Base-by-base conservation (phyloP, 202 grass and related monocot species). In the Miscanthus sacchariflorus region DNA sequence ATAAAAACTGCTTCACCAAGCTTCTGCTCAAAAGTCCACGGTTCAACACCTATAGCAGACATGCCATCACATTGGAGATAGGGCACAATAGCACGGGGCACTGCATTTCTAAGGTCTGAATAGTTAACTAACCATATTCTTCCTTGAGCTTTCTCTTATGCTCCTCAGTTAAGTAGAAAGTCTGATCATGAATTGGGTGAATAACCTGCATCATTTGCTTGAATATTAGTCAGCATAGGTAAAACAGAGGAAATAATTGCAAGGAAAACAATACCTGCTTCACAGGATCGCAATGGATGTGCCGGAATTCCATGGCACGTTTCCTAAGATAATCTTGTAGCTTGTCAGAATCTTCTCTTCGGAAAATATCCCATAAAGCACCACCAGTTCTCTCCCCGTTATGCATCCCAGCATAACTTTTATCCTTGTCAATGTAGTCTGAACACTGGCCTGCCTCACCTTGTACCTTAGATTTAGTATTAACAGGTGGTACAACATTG, bases 291-390 rank as follows among this genome's bases (percentile, higher is more conserved):
- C 95, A 95, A 33, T 85, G 1, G 39, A 83, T 19, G 52, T 98
- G 93, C 84, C 88, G 83, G 46, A 98, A 95, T 81, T 98, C 91
- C 4, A 48, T 66, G 14, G 77, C 77, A 83, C 95, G 91, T 23
- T 88, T 95, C 75, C 35, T 83, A 33, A 98, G 84, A 86, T 92
- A 98, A 43, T 92, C 90, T 64, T 83, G 88, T 61, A 95, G 38
- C 74, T 91, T 98, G 1, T 82, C 59, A 79, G 79, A 87, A 93
- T 98, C 95, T 74, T 93, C 88, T 87, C 91, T 95, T 28, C 88
- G 84, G 52, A 98, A 98, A 88, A 95, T 98, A 75, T 98, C 93
- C 93, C 93, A 98, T 33, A 93, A 88, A 23, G 93, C 93, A 45
- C 88, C 95, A 81, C 90, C 88, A 30, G 39, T 71, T 81, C n/a